Evolutionary conservation across 768 basidiomycete genomes (phyloP), one percentile per base, ranked within the genome.

Genomic region (Rhodotorula toruloides): DNA sequence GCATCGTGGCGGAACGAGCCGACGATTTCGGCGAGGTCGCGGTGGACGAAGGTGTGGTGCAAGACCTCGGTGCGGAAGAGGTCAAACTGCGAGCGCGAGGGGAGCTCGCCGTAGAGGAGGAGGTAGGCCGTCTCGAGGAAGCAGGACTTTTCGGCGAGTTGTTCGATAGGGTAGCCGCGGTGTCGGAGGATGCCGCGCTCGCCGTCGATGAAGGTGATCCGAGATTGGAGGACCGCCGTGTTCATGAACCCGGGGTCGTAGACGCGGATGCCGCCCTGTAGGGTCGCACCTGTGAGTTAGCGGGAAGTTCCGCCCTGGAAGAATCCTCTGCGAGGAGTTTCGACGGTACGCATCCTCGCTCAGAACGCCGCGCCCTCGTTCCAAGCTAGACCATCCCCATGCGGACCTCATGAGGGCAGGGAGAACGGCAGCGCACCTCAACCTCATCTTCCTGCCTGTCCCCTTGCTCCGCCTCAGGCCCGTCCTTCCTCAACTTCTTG

Each of bases 111-210:
- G 70, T 93, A 94, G 42, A 94, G 43, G 74, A 94, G 85, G 31
- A 94, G 84, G 77, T 93, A 92, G 12, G 89, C 85, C 25, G 83
- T 82, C 77, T 94, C 91, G 52, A 91, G 82, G 79, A 90, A 90
- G 3, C 83, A 84, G 0, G 88, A 90, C 61, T 85, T 83, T 36
- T 84, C 79, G 0, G 91, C 90, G 39, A 94, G 85, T 74, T 92
- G 88, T 74, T 94, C 91, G 71, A 94, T 93, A 22, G 91, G 91
- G 76, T 91, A 92, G 29, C 91, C 91, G 78, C 90, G 88, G 74
- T 46, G 55, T 83, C 86, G 48, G 21, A 73, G 60, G 46, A 74
- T 58, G 42, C 73, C 73, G n/a, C 39, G n/a, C 27, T 91, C 89
- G 53, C 91, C 91, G 74, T 94, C 91, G 69, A 94, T 94, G 72